Base-by-base conservation (phyloP, 164 flowering plant species). In the Piper betle region DNA sequence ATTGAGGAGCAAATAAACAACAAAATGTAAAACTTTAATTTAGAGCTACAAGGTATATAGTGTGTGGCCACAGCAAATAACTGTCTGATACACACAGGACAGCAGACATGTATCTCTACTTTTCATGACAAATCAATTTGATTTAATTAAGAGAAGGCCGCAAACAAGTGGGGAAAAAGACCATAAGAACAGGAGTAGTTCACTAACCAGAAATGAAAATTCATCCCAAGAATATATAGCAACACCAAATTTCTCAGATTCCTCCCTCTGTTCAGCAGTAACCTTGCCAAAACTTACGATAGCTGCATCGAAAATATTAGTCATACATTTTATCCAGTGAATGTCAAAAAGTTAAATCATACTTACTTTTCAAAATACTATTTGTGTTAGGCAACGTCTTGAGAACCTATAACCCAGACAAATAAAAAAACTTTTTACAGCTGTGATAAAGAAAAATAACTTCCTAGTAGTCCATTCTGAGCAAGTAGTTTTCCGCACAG, bases 281-380 rank as follows among this genome's bases (percentile, higher is more conserved):
- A 91, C 83, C 74, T 81, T 78, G 61, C 97, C 96, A 73, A 94
- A 94, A 82, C 99, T 93, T 72, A 93, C 97, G 75, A 93, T 62
- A 41, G 86, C 97, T 90, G 63, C 62, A 55, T 70, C 13, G 59
- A 53, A 9, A 54, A 54, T 50, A 54, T 18, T 5, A 38, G 19
- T 9, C 33, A 19, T n/a, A 72, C 33, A 25, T 25, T 25, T 2
- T 2, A 25, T 25, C 33, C 33, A 25, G 2, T 25, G 33, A 25
- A 25, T 25, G 33, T 25, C 33, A 25, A 25, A 25, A 25, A 25
- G 33, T 25, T 25, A 25, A 0, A 25, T 25, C 33, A 25, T 25
- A 25, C 89, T 81, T 77, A 94, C 99, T 86, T 71, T 73, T 91
- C 72, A 94, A 69, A 72, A 78, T 70, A 41, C 83, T 62, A 53